Evolutionary conservation across 192 early-diverging fungal genomes (phyloP).

Genomic region (Coemansia sp.): DNA sequence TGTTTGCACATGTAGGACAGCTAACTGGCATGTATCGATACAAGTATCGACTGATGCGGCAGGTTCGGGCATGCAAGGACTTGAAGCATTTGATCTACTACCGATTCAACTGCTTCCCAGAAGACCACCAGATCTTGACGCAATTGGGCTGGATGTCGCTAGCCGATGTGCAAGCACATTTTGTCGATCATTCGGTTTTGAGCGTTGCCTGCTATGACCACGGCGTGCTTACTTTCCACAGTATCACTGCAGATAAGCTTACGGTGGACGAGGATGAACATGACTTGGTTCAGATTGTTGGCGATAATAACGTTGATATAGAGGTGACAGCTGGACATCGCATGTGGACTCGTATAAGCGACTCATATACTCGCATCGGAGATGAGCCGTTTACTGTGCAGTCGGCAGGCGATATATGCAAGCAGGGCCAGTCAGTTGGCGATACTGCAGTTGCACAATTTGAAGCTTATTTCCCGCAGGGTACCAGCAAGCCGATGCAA

Average conservation of each 20-base stretch:
- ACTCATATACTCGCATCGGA: no score
- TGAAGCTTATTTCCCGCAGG: no score
- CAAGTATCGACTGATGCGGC: conserved; percentile 96
- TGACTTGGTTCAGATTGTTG: no score
- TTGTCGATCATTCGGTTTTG: conserved; percentile 9
- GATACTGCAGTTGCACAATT: no score
- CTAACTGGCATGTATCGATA: conserved; percentile 99
- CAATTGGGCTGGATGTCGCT: conserved; percentile 32
- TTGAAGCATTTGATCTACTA: conserved; percentile 93
- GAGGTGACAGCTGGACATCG: no score
- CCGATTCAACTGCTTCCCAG: conserved; percentile 64
- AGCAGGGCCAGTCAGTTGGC: no score
- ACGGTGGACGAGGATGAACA: no score
- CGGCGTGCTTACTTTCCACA: conserved; percentile 20
- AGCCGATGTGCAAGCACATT: conserved; percentile 29
- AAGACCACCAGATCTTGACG: conserved; percentile 40
- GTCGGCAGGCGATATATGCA: no score
- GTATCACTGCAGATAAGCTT: conserved; percentile 19
- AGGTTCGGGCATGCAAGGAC: conserved; percentile 94
- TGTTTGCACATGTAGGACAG: conserved; percentile 98
- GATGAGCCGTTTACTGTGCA: no score
- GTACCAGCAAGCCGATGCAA: no score
- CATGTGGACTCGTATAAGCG: no score
- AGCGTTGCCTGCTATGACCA: conserved; percentile 29
- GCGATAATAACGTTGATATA: no score